phyloP scores from a whole-genome alignment of 1,284 basidiomycete genomes.

The Ustilago loliicola region DNA sequence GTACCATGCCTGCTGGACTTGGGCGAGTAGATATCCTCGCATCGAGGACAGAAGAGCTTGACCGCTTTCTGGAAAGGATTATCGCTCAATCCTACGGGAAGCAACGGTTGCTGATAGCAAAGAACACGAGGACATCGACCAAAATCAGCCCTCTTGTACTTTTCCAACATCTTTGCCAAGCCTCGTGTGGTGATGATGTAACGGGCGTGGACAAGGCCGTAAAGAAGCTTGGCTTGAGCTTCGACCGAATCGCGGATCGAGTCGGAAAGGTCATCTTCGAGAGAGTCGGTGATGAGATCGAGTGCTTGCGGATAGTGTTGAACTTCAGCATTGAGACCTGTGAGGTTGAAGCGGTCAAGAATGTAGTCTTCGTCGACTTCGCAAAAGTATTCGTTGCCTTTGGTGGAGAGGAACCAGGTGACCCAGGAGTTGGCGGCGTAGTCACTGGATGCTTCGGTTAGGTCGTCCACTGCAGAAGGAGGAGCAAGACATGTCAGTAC shows the following conservation, averaged over 20 bases:
- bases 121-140: slow-evolving; percentile 68
- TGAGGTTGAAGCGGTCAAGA: slow-evolving; percentile 96
- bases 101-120: slow-evolving; percentile 67
- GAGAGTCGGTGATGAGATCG: slow-evolving; percentile 84
- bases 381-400: slow-evolving; percentile 90
- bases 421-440: slow-evolving; percentile 88
- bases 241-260: slow-evolving; percentile 65
- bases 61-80: slow-evolving; percentile 68
- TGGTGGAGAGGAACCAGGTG: slow-evolving; percentile 98
- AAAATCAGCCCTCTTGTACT: slow-evolving; percentile 70
- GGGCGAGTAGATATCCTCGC: slow-evolving; percentile 69
- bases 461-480: slow-evolving; percentile 78
- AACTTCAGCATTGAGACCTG: slow-evolving; percentile 95
- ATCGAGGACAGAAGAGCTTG: slow-evolving; percentile 68
- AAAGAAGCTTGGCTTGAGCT: slow-evolving; percentile 67
- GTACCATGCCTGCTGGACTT: slow-evolving; percentile 68
- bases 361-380: slow-evolving; percentile 99
- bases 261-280: slow-evolving; percentile 67
- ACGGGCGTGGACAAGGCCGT: slow-evolving; percentile 68
- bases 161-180: slow-evolving; percentile 70
- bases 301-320: slow-evolving; percentile 93
- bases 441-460: slow-evolving; percentile 87
- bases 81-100: slow-evolving; percentile 68
- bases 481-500: neutral
- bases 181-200: slow-evolving; percentile 69